Evolutionary conservation across 352 stramenopile species (phyloP).

Genomic region (Phytophthora sojae): DNA sequence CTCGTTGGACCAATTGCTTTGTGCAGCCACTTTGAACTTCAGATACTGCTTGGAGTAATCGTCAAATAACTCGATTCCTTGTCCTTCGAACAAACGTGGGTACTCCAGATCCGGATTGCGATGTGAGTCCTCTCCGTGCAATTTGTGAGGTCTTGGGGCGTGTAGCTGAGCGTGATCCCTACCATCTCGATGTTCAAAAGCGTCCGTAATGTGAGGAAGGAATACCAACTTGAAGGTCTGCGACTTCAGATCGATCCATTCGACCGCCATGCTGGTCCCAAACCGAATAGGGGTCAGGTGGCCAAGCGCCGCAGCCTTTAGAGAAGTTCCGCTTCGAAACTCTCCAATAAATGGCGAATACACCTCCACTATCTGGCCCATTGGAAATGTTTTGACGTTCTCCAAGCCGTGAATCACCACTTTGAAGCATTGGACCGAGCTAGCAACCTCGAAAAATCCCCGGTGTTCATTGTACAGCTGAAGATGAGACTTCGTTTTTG

Average conservation of each 20-base stretch:
- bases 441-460: slow-evolving; percentile 60
- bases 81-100: slow-evolving; percentile 24
- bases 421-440: slow-evolving; percentile 51
- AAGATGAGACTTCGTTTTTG: slow-evolving; percentile 41
- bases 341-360: slow-evolving; percentile 60
- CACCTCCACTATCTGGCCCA: slow-evolving; percentile 58
- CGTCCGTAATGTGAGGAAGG: slow-evolving; percentile 2
- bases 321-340: slow-evolving; percentile 45
- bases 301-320: slow-evolving; percentile 51
- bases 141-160: slow-evolving; percentile 2
- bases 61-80: slow-evolving; percentile 44
- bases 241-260: slow-evolving; percentile 63
- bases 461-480: slow-evolving; percentile 64
- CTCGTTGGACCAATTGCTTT: slow-evolving; percentile 16
- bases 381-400: slow-evolving; percentile 51
- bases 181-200: not conserved
- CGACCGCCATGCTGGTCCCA: slow-evolving; percentile 25
- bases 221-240: slow-evolving; percentile 75
- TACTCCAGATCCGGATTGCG: slow-evolving; percentile 10
- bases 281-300: slow-evolving; percentile 56
- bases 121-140: slow-evolving; percentile 13
- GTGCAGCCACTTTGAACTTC: slow-evolving; percentile 38
- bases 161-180: not conserved
- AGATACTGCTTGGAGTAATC: slow-evolving; percentile 31
- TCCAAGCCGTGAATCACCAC: slow-evolving; percentile 61